Percentiles rank a stretch among this genome's conserved stretches.
Evolutionary conservation across 345 rosid species (phyloP).

Genomic region (Erysimum cheiranthoides): DNA sequence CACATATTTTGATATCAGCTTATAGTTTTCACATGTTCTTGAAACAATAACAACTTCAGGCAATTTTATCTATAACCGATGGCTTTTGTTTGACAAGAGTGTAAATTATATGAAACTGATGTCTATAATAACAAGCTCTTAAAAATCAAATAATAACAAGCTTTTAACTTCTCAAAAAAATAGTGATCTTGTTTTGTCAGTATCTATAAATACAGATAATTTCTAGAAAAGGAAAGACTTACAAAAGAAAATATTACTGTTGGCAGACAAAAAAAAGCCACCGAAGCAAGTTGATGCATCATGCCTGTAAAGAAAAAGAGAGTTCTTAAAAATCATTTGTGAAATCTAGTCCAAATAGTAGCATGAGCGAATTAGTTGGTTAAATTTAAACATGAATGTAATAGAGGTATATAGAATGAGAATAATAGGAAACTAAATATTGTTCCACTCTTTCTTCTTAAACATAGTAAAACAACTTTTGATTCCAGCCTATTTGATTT

Average conservation of each 20-base stretch:
- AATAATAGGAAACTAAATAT: background rate
- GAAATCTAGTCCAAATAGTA: background rate
- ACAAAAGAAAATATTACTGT: background rate
- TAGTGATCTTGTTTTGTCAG: background rate
- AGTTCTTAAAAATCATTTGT: background rate
- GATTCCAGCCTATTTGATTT: no score
- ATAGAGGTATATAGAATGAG: background rate
- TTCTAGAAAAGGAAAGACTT: background rate
- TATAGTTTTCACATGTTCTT: constrained; percentile 11
- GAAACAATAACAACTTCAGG: background rate
- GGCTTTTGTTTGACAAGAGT: background rate
- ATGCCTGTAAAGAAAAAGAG: background rate
- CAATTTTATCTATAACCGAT: background rate
- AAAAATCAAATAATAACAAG: background rate
- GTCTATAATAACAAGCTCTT: background rate
- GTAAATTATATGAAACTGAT: background rate
- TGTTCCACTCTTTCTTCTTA: background rate
- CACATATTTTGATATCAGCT: background rate
- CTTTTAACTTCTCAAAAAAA: background rate
- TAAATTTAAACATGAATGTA: background rate
- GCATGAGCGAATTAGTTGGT: background rate
- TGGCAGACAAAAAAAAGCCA: background rate
- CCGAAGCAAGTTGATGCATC: constrained; percentile 13
- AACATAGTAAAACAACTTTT: background rate
- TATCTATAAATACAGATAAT: background rate